phyloP scores from a whole-genome alignment of 306 rosid species.

The Medicago truncatula region MtrunA17r5.0-ANR NC_053042.1:15314001-15314500 shows the following conservation, averaged over 20 bases:
- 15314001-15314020: not conserved
- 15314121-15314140: not conserved
- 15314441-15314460: constrained; percentile 38
- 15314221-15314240: constrained; percentile 18
- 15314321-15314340: constrained; percentile 34
- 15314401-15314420: constrained; percentile 47
- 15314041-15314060: not conserved
- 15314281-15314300: constrained; percentile 47
- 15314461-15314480: constrained; percentile 47
- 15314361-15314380: constrained; percentile 42
- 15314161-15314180: constrained; percentile 21
- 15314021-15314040: constrained; percentile 1
- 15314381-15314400: constrained; percentile 47
- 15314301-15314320: constrained; percentile 50
- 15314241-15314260: constrained; percentile 37
- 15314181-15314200: constrained; percentile 7
- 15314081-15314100: constrained; percentile 17
- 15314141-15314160: not conserved
- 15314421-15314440: constrained; percentile 44
- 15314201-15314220: not conserved
- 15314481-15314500: constrained; percentile 45
- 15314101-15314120: not conserved
- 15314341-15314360: constrained; percentile 47
- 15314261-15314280: constrained; percentile 45
- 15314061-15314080: not conserved